phyloP scores from a whole-genome alignment of 2,329 filamentous ascomycete species.

The Ophiostoma australiae region DNA sequence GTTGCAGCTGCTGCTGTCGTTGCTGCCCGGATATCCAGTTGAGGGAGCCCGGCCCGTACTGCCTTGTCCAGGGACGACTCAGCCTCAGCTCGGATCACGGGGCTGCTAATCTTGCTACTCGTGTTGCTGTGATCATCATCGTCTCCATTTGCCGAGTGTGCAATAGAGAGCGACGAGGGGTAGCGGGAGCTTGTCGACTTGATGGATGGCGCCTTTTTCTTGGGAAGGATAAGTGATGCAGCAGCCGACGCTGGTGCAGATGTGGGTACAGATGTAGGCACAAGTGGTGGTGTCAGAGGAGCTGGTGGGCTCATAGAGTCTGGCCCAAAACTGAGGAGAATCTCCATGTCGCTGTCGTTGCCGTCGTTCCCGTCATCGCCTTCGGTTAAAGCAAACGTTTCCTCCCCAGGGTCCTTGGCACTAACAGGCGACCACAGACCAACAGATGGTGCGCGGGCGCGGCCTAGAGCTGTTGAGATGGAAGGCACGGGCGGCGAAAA shows the following conservation, averaged over 20 bases:
- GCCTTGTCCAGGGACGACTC: neutral
- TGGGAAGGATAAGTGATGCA: neutral
- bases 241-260: neutral
- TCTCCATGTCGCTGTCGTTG: constrained; percentile 41
- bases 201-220: constrained; percentile 20
- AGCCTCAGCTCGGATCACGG: neutral
- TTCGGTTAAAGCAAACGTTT: constrained; percentile 30
- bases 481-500: constrained; percentile 28
- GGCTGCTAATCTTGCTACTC: neutral
- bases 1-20: neutral
- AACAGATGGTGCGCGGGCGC: constrained; percentile 41
- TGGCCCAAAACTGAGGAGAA: constrained; percentile 27
- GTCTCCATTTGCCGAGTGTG: constrained; percentile 19
- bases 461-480: constrained; percentile 27
- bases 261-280: neutral
- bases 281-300: neutral
- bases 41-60: constrained; percentile 14
- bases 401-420: constrained; percentile 38
- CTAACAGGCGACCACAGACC: constrained; percentile 45
- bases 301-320: constrained; percentile 8
- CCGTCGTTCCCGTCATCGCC: constrained; percentile 38
- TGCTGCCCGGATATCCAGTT: constrained; percentile 14
- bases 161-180: constrained; percentile 20
- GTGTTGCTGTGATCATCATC: constrained; percentile 12
- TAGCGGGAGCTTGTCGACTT: constrained; percentile 9